Evolutionary conservation across 2,329 filamentous ascomycete species (phyloP), one percentile per base, ranked within the genome.

Genomic region (Domatiomyces catenatus): DNA sequence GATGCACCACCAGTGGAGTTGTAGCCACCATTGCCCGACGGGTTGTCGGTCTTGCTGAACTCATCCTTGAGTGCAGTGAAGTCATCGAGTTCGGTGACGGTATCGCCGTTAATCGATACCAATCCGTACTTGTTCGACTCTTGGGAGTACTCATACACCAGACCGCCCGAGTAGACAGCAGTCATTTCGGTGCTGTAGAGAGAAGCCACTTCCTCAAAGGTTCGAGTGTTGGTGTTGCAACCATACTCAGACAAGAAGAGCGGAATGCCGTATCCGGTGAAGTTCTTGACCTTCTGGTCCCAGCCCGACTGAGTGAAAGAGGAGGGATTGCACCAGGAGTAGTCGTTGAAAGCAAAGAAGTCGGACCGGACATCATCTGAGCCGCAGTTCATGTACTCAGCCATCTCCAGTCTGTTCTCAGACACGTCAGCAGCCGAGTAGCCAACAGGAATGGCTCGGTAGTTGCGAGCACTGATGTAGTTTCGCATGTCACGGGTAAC

Each of bases 191-290:
- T 69, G 68, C 73, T 78, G 82, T 95, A 96, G 52, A 98, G 75
- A 45, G 89, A 75, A 46, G 69, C 68, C 48, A 95, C 70, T 71
- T 95, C 90, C 53, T 80, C 74, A 63, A 94, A 98, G 62, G 83
- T 73, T 60, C 90, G 89, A 53, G 73, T 78, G 74, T 86, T 88
- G 64, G 77, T 83, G 69, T 79, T 82, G 75, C 92, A 98, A 55
- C 92, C 92, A 65, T 84, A 96, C 69, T 96, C 92, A 48, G 89
- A 95, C 49, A 98, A 76, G 79, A 94, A 95, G 63, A 94, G 83
- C 52, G 89, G 86, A 49, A 94, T 73, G 60, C 86, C 86, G 66
- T 94, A 94, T 66, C 84, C 79, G 56, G 78, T 81, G 69, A 90
- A 94, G 71, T 84, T 86, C 74, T 84, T 76, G 55, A 94, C 88